Evolutionary conservation across 805 yeast genomes (phyloP), one percentile per base, ranked within the genome.

Genomic region (Wickerhamiella musiphila): DNA sequence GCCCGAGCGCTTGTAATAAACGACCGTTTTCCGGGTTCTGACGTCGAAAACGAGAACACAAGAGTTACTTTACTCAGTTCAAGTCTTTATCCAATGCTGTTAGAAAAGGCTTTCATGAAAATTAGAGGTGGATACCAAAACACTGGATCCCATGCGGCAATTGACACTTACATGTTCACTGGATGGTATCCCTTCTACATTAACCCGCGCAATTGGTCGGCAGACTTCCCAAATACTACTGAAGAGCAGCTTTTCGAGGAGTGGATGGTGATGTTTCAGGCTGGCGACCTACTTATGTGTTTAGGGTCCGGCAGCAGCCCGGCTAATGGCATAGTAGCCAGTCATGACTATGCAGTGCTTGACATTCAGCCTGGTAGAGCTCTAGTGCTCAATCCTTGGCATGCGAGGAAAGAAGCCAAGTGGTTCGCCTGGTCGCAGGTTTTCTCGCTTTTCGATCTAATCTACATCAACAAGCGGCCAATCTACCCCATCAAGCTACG

Each of bases 91-190:
- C 84, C 84, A 0, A 76, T 79, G 0, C 42, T 79, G n/a, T 40
- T 78, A 1, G 94, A 83, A 49, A 73, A 77, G 43, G 90, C 92
- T 0, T 77, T 69, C 45, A 54, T 82, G 36, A 68, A 68, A 42
- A 48, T 75, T 0, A 51, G 62, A 52, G 68, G 70, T 1, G 76
- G 81, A 3, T 75, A 75, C 43, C 57, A 57, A n/a, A 66, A 71
- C 29, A 45, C 49, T 1, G 94, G 94, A 0, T 79, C 93, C 0
- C 79, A 82, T 47, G 68, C 78, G 45, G 76, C 77, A 2, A 56
- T 63, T 10, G 94, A 78, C 45, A 65, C 78, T 0, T 78, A 56
- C 43, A 52, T 70, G 26, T 41, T 83, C 2, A 60, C 72, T 2
- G 82, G 84, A 1, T 82, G 78, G 73, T 48, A 75, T 5, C 93